Evolutionary conservation across 129 eudicot genomes (phyloP).

Genomic region (Pittosporum tobira): DNA sequence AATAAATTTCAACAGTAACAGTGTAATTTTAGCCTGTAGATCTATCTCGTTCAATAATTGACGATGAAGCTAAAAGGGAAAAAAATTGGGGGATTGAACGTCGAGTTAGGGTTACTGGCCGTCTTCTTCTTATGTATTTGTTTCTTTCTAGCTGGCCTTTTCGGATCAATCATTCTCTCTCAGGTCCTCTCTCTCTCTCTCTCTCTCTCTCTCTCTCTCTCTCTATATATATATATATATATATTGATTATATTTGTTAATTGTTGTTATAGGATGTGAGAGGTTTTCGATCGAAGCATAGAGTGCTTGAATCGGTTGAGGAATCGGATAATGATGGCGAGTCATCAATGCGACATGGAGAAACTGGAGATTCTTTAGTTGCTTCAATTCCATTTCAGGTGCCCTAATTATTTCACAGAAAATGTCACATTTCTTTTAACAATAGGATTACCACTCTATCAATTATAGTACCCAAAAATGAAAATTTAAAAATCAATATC

Average conservation of each 20-base stretch:
- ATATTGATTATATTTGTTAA: not conserved
- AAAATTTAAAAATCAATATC: too few relatives aligned
- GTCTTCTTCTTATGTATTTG: slow-evolving; percentile 25
- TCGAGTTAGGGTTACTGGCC: slow-evolving; percentile 18
- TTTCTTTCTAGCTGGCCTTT: slow-evolving; percentile 30
- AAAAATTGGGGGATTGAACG: slow-evolving; percentile 10
- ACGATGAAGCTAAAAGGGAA: slow-evolving; percentile 28
- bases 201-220: not conserved
- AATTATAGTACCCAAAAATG: too few relatives aligned
- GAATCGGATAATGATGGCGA: slow-evolving; percentile 9
- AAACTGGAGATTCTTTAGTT: slow-evolving; percentile 22
- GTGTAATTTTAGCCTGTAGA: too few relatives aligned
- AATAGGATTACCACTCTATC: too few relatives aligned
- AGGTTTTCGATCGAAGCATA: slow-evolving; percentile 14
- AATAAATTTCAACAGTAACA: too few relatives aligned
- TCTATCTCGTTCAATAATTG: not conserved
- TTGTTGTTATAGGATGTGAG: slow-evolving; percentile 17
- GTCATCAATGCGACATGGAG: slow-evolving; percentile 23
- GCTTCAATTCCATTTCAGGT: slow-evolving; percentile 40
- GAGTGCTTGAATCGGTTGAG: slow-evolving; percentile 16
- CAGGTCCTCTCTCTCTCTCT: slow-evolving; percentile 22
- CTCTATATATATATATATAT: not conserved
- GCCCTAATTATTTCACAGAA: too few relatives aligned
- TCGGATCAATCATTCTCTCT: slow-evolving; percentile 26
- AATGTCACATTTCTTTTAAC: too few relatives aligned